phyloP scores from a whole-genome alignment of 768 basidiomycete species.

The Boletus eberwhitei region DNA sequence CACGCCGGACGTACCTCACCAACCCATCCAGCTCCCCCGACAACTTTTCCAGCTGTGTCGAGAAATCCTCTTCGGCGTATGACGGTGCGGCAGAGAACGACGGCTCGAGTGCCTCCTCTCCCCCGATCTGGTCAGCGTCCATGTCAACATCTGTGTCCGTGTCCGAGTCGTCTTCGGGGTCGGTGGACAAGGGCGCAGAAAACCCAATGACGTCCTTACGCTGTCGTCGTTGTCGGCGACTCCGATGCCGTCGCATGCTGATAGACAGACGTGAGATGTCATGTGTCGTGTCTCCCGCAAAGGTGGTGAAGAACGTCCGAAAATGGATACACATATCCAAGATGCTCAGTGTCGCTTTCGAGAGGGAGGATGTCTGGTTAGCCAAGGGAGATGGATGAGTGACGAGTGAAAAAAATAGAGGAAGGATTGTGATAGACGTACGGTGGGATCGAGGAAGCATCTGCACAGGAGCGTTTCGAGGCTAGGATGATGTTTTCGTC shows the following conservation, averaged over 20 bases:
- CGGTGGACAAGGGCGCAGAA: constrained; percentile 33
- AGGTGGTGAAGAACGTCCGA: constrained; percentile 56
- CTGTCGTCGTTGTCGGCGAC: constrained; percentile 54
- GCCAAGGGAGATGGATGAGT: background rate
- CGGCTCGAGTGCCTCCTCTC: constrained; percentile 20
- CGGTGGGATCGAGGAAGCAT: constrained; percentile 63
- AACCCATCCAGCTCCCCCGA: constrained; percentile 66
- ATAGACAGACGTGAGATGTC: constrained; percentile 51
- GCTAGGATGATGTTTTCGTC: constrained; percentile 33
- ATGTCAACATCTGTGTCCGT: constrained; percentile 38
- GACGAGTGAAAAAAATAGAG: background rate
- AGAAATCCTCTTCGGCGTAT: constrained; percentile 46
- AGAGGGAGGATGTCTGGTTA: constrained; percentile 58
- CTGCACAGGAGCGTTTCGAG: constrained; percentile 56
- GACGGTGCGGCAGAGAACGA: constrained; percentile 43
- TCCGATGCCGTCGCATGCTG: constrained; percentile 56
- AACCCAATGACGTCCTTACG: constrained; percentile 62
- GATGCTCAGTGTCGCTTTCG: constrained; percentile 63
- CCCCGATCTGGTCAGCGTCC: constrained; percentile 19
- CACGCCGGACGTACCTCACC: constrained; percentile 64
- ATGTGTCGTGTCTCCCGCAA: constrained; percentile 59
- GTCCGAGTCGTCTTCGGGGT: constrained; percentile 34
- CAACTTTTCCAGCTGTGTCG: constrained; percentile 57
- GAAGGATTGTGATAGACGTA: constrained; percentile 27
- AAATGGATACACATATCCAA: constrained; percentile 76